Base-by-base conservation (phyloP, 148 eudicot species). In the Chenopodium formosanum region DNA sequence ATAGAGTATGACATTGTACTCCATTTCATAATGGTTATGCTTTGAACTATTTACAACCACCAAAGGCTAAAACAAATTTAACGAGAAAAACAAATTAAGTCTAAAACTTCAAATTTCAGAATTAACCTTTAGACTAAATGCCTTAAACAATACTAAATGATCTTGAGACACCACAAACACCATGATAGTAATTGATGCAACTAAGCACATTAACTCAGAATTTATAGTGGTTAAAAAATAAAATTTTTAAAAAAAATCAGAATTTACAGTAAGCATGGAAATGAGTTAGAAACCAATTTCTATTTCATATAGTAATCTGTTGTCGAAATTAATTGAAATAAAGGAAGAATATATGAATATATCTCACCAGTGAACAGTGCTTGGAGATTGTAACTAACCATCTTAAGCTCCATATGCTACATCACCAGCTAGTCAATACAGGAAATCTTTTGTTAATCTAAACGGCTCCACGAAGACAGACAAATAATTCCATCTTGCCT, bases 381-480 rank as follows among this genome's bases (percentile, higher is more conserved):
- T 31, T 23, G 69, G 67, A 58, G 46, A 12, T 7, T 74, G 5
- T 56, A 31, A 19, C 73, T 48, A 77, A 32, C 32, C 65, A 66
- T 31, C 66, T 40, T 32, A 65, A n/a, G 63, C 66, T 79, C 70
- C n/a, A 34, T 50, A 56, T 53, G 17, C 34, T 73, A 22, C 76
- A 20, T 22, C 47, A 69, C 22, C 44, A 25, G 12, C 66, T 37
- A 66, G 17, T n/a, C 22, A 53, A 75, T 22, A 40, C 50, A 65
- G 19, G 73, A 63, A 60, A 23, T 1, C 4, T 46, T 37, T 23
- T 22, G 25, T 22, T 37, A 19, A 60, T 76, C n/a, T 65, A 68
- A 37, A n/a, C 32, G 52, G 81, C 63, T 32, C 29, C 64, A 31
- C 5, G 12, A 29, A 69, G 67, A 69, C 74, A 69, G 31, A 70